phyloP scores from a whole-genome alignment of 176 grass and related monocot species.

The Triticum urartu region DNA sequence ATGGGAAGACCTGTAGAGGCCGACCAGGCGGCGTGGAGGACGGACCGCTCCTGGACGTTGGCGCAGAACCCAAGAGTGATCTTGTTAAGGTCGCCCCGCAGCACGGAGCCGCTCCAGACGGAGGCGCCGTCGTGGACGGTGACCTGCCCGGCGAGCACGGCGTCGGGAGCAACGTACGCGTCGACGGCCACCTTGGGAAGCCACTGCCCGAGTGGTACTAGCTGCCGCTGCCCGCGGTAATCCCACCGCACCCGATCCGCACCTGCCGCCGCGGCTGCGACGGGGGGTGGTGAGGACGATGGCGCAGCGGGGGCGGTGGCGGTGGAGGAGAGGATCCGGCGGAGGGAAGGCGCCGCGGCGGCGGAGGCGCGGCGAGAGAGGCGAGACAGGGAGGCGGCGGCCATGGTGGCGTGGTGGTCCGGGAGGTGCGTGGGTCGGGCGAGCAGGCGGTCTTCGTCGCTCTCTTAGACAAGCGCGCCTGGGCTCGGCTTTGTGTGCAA shows the following conservation, averaged over 20 bases:
- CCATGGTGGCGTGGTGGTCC: conserved; percentile 42
- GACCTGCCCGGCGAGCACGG: conserved; percentile 87
- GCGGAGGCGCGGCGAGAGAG: conserved; percentile 53
- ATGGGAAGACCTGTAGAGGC: conserved; percentile 60
- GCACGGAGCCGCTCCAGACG: conserved; percentile 87
- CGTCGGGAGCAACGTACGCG: conserved; percentile 88
- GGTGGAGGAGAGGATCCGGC: conserved; percentile 42
- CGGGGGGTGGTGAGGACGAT: not conserved
- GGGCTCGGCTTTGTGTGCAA: too few species aligned
- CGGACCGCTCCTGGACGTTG: conserved; percentile 94
- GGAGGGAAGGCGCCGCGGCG: conserved; percentile 34
- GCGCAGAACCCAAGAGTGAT: conserved; percentile 92
- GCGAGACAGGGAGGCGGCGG: conserved; percentile 60
- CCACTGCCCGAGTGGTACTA: conserved; percentile 89
- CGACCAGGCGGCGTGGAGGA: conserved; percentile 86
- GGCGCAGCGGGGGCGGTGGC: conserved; percentile 15
- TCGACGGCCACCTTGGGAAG: conserved; percentile 85
- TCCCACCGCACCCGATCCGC: conserved; percentile 86
- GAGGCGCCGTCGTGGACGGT: conserved; percentile 85
- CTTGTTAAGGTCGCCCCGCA: conserved; percentile 96
- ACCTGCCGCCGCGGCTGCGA: conserved; percentile 3
- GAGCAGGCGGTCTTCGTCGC: not conserved
- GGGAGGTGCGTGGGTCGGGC: not conserved
- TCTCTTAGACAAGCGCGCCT: not conserved
- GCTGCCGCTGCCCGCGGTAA: conserved; percentile 78